Conservation (phyloP, 192 early-diverging fungal species). For the Lobosporangium transversale region DNA sequence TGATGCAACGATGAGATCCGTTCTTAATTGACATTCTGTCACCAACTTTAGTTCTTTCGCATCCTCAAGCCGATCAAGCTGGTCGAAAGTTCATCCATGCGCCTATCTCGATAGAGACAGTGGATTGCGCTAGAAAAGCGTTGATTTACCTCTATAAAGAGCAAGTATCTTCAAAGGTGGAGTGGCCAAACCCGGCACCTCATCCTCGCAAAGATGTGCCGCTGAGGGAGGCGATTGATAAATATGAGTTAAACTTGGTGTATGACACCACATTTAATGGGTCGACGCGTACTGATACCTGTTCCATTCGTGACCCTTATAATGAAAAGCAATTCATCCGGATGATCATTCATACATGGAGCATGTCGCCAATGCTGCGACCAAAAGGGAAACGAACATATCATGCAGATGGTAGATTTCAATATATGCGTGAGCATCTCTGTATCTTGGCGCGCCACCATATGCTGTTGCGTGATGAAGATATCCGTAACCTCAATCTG, state of each 20-base stretch:
- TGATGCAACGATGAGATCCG: no score
- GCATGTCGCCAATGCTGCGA: background rate
- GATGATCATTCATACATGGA: conserved; percentile 9
- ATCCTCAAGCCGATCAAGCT: no score
- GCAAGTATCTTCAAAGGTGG: no score
- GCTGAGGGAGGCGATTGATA: conserved; percentile 1
- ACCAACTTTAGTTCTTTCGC: no score
- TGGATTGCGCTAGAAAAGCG: no score
- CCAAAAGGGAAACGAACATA: background rate
- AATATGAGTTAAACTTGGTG: background rate
- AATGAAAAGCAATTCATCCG: conserved; percentile 3
- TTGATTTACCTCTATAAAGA: no score
- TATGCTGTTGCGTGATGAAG: conserved; percentile 36
- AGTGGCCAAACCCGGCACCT: no score
- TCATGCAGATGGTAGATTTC: background rate
- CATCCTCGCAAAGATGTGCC: no score
- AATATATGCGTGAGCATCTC: conserved; percentile 18
- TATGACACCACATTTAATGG: conserved; percentile 2
- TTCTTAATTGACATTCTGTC: no score
- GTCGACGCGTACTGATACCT: no score
- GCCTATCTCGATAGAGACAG: no score
- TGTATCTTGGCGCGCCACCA: conserved; percentile 27
- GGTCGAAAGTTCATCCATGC: conserved; percentile 10
- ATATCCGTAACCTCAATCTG: conserved; percentile 22
- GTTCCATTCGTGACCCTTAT: conserved; percentile 13